These are phyloP conservation scores for Trichoderma brevicompactum DNA, from an alignment of 2,329 filamentous ascomycete genomes.

Conservation along the genomic window DNA sequence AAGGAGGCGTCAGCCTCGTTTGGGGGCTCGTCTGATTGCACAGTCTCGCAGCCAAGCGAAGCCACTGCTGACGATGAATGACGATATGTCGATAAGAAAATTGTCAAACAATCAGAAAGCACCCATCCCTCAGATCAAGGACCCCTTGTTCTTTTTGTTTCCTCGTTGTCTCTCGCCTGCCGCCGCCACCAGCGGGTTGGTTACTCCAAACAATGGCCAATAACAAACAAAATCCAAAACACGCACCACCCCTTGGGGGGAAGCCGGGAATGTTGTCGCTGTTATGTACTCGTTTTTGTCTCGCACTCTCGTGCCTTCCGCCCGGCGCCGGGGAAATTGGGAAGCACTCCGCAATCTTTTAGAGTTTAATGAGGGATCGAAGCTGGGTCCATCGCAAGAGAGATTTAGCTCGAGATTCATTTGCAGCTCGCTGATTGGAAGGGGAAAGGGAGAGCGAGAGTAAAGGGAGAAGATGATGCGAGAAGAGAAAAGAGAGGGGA, in stretches of 20 bases:
- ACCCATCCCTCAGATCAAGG: not conserved
- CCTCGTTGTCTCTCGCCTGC: slow-evolving; percentile 3
- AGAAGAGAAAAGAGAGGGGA: too few relatives aligned
- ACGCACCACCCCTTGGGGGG: slow-evolving; percentile 11
- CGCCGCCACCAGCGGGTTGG: slow-evolving; percentile 12
- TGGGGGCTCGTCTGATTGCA: not conserved
- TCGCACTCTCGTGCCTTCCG: not conserved
- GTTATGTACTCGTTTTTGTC: not conserved
- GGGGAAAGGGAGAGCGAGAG: not conserved
- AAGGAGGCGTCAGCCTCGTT: too few relatives aligned
- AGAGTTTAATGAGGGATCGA: slow-evolving; percentile 17
- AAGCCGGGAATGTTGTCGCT: slow-evolving; percentile 14
- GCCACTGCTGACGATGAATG: not conserved
- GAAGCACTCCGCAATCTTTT: slow-evolving; percentile 8
- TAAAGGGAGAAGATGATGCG: not conserved
- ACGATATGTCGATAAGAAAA: not conserved
- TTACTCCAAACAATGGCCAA: slow-evolving; percentile 5
- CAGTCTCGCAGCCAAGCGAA: not conserved
- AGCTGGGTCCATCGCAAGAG: slow-evolving; percentile 13
- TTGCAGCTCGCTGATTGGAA: not conserved
- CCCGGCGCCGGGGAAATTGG: slow-evolving; percentile 13
- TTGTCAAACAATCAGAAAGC: not conserved
- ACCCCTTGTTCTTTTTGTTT: not conserved
- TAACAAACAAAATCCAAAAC: slow-evolving; percentile 18
- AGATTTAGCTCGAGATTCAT: not conserved